Percentiles rank a stretch among this genome's conserved stretches.
These are phyloP conservation scores for Ochetophila trinervis DNA, from an alignment of 306 rosid genomes.

Conservation along the genomic window DNA sequence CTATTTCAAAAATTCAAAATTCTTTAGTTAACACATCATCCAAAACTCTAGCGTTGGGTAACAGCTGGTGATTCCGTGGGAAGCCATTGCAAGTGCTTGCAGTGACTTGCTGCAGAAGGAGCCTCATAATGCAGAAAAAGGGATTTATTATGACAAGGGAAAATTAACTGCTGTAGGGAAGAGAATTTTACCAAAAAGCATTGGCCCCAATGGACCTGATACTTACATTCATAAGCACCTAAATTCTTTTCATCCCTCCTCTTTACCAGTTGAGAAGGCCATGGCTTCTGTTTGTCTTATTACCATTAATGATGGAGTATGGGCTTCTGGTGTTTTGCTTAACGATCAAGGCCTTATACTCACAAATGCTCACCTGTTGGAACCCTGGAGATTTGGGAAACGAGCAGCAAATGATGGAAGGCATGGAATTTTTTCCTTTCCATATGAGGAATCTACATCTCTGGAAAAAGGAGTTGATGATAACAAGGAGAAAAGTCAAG, in stretches of 20 bases:
- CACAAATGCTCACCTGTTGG: slow-evolving; percentile 89
- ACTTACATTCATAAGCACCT: slow-evolving; percentile 22
- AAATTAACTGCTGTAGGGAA: slow-evolving; percentile 32
- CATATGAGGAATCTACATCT: slow-evolving; percentile 29
- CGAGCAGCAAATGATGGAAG: slow-evolving; percentile 42
- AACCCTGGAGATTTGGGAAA: slow-evolving; percentile 91
- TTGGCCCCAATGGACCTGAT: slow-evolving; percentile 28
- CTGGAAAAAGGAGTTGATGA: slow-evolving; percentile 29
- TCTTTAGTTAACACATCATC: slow-evolving; percentile 56
- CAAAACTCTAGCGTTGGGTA: slow-evolving; percentile 69
- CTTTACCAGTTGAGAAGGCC: slow-evolving; percentile 62
- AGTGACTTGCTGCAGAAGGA: slow-evolving; percentile 53
- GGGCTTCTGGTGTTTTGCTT: slow-evolving; percentile 91
- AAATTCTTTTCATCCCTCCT: slow-evolving; percentile 34
- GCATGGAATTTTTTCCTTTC: slow-evolving; percentile 29
- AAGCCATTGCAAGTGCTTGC: slow-evolving; percentile 68
- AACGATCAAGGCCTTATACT: slow-evolving; percentile 80
- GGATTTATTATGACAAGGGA: slow-evolving; percentile 33
- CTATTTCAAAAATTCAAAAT: slow-evolving; percentile 18
- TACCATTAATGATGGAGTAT: slow-evolving; percentile 76
- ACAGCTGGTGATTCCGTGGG: slow-evolving; percentile 99
- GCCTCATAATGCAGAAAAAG: slow-evolving; percentile 40
- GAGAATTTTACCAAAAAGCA: slow-evolving; percentile 20
- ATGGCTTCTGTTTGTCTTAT: slow-evolving; percentile 78
- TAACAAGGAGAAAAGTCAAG: slow-evolving; percentile 31